Percentiles rank a stretch among this genome's conserved stretches.
Conservation (phyloP, 169 alveolate genomes). For the Perkinsus marinus region DNA sequence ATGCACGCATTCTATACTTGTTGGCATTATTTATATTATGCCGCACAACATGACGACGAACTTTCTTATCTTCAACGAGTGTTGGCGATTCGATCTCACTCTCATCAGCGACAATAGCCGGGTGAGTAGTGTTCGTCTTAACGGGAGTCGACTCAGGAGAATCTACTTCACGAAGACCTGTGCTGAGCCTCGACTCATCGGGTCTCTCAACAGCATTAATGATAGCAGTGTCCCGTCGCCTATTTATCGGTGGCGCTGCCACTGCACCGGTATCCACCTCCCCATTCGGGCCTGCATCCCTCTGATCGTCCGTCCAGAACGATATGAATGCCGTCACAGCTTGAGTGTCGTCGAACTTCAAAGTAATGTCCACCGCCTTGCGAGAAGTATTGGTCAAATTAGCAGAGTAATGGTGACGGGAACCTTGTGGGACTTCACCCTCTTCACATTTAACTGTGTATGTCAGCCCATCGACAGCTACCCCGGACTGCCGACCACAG, state of each 20-base stretch:
- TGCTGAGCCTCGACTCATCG: background rate
- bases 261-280: background rate
- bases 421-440: background rate
- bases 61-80: background rate
- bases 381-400: background rate
- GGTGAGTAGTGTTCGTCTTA: background rate
- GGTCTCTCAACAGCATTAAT: background rate
- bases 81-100: no score
- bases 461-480: background rate
- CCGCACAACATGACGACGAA: background rate
- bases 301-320: background rate
- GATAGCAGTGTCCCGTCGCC: background rate
- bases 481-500: background rate
- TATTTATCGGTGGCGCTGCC: background rate
- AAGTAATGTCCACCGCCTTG: background rate
- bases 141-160: background rate
- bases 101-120: background rate
- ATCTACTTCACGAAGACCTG: background rate
- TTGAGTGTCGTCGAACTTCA: background rate
- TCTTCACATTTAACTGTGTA: background rate
- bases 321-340: background rate
- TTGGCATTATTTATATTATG: background rate
- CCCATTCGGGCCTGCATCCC: background rate
- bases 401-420: background rate
- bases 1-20: background rate